Base-by-base conservation (phyloP, 1,284 basidiomycete species). In the Austroboletus niveus region DNA sequence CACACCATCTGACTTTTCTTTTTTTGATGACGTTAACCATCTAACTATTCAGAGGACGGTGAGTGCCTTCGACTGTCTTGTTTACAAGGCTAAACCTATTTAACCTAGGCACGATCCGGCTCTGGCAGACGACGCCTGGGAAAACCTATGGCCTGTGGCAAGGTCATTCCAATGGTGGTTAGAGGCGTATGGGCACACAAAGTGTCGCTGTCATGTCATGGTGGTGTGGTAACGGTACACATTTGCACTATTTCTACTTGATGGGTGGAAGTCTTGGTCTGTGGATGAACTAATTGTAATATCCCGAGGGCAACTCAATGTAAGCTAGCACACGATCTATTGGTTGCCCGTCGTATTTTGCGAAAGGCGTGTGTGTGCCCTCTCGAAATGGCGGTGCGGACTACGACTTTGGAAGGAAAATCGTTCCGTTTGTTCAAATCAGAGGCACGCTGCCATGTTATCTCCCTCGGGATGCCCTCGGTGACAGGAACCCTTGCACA, bases 121-220 rank as follows among this genome's bases (percentile, higher is more conserved):
- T 98, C 47, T 98, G 96, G 96, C 95, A 98, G 73, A 96, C 92
- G 15, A 89, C 84, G 32, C 94, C 95, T 1, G 92, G 93, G 29
- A 96, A 92, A 72, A 81, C 83, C 34, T 98, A 98, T 63, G 94
- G 95, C 44, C 75, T 98, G 54, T 98, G 94, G 94, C 88, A 94
- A 72, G 87, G 87, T 41, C 69, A 75, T 59, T 63, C 75, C 36
- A 82, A 81, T 61, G 80, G 79, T 51, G 75, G 77, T 59, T 74
- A 69, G 47, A 45, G 44, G 44, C 22, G 7, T 45, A n/a, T 36
- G 30, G 38, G 29, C 10, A 11, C 32, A 29, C 9, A 6, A 17
- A 39, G 12, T 56, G 36, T 41, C 46, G 30, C 15, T 44, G 27
- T 45, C 41, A 45, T 49, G 45, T 54, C 49, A 53, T 49, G 35